These are phyloP conservation scores for Chlorella ohadii DNA, from an alignment of 139 green algal genomes.

Conservation along the genomic window DNA sequence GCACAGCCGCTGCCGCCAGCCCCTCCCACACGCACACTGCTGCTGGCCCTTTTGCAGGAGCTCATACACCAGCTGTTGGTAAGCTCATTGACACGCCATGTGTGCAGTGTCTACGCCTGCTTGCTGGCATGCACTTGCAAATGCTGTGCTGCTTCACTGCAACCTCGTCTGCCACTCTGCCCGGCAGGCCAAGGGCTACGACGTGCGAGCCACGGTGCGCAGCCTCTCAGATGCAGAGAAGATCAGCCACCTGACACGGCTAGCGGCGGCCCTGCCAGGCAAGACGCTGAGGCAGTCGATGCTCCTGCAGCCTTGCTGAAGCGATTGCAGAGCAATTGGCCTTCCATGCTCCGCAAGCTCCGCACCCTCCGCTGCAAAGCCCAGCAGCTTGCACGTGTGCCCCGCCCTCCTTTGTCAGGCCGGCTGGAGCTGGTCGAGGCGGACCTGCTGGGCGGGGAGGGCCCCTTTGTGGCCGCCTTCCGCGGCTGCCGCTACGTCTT, in stretches of 20 bases:
- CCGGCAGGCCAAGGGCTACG: constrained; percentile 49
- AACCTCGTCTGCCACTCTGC: neutral
- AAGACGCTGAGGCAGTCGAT: neutral
- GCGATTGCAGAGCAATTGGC: no score
- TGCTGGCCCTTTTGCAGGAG: constrained; percentile 6
- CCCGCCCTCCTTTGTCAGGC: no score
- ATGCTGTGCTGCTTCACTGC: no score
- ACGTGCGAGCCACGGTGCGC: constrained; percentile 56
- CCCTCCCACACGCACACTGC: no score
- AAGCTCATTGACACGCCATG: neutral
- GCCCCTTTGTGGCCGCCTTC: constrained; percentile 54
- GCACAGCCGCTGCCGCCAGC: no score
- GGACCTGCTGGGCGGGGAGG: constrained; percentile 49
- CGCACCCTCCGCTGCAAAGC: no score
- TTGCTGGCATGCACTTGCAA: neutral
- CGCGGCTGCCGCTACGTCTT: constrained; percentile 70
- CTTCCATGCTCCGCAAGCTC: no score
- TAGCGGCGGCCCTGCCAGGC: constrained; percentile 51
- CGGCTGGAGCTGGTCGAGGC: constrained; percentile 56
- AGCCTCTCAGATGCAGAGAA: constrained; percentile 13
- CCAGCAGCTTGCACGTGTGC: no score
- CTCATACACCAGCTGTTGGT: constrained; percentile 60
- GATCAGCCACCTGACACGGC: constrained; percentile 19
- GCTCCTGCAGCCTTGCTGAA: neutral
- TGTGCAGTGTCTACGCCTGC: neutral